Base-by-base conservation (phyloP, 2,329 filamentous ascomycete species). In the Drechslerella dactyloides region DNA sequence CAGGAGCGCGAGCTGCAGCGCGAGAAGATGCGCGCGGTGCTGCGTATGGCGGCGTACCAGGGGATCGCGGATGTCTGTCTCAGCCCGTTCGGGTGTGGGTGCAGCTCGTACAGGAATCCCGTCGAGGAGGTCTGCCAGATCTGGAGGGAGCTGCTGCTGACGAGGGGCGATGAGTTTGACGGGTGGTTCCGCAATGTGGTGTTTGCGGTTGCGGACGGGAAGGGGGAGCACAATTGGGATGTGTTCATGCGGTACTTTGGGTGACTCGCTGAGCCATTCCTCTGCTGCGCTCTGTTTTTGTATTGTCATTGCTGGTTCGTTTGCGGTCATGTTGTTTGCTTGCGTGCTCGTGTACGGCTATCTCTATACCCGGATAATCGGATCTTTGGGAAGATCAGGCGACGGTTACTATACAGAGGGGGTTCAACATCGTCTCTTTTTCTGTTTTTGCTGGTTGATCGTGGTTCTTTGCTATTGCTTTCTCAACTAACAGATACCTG, bases 1-100 rank as follows among this genome's bases (percentile, higher is more conserved):
- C 83, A 87, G 76, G 90, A 92, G 79, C 85, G 85, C 72, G 86
- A 89, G 74, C 83, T 91, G 78, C 89, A 90, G 80, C 84, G 84
- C 76, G 87, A 89, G 76, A 91, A 91, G 80, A 87, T 92, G 78
- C 85, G 86, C 21, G 85, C 86, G 0, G 87, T 89, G 1, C 84
- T 92, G 17, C 84, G 87, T 52, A 90, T 91, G 73, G 90, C 89
- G 74, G 85, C 85, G 17, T 85, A 83, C 76, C 83, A 86, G 75
- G 81, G 82, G 66, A 85, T 87, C 76, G 80, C 82, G 44, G 82
- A 83, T 68, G 81, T 89, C 0, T 21, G 85, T 86, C 56, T 84
- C 89, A 66, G 86, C 85, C 21, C 86, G 86, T 74, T 89, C 88
- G 61, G 73, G 30, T 69, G 65, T 19, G 65, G 64, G 15, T 17